A percentile compares a stretch with the other conserved stretches of the same genome.
Evolutionary conservation across 495 filamentous ascomycete species (phyloP).

Genomic region (Saxophila tyrrhenica): DNA sequence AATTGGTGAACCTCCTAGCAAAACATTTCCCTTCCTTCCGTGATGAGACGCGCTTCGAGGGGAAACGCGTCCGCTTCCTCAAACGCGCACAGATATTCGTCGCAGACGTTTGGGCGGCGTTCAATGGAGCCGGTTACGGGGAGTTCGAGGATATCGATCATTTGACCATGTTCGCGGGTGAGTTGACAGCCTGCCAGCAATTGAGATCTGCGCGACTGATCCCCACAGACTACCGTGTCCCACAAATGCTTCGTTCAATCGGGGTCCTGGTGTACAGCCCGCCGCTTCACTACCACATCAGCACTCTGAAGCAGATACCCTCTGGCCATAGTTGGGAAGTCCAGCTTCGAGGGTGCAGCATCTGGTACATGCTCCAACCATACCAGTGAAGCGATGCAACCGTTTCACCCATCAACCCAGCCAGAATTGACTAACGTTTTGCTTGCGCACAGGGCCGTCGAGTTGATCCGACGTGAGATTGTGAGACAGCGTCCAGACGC

Average conservation of each 20-base stretch:
- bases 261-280: constrained; percentile 78
- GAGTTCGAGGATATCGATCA: constrained; percentile 84
- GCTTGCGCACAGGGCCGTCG: constrained; percentile 49
- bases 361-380: constrained; percentile 6
- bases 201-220: not conserved
- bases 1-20: constrained; percentile 70
- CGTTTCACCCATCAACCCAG: constrained; percentile 19
- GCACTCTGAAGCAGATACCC: constrained; percentile 48
- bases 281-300: constrained; percentile 57
- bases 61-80: constrained; percentile 64
- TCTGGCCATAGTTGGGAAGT: constrained; percentile 72
- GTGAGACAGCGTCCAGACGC: constrained; percentile 54
- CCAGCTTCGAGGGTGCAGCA: constrained; percentile 56
- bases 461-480: constrained; percentile 81
- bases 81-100: constrained; percentile 94
- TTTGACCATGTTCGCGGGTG: constrained; percentile 92
- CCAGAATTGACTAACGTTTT: constrained; percentile 49
- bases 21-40: constrained; percentile 75
- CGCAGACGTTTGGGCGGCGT: constrained; percentile 91
- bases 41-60: constrained; percentile 64
- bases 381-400: not conserved
- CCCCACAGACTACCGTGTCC: constrained; percentile 74
- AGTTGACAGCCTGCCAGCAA: too few species aligned
- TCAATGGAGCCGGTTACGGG: constrained; percentile 68
- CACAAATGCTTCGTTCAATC: constrained; percentile 79